Evolutionary conservation across 2,329 filamentous ascomycete genomes (phyloP), one percentile per base, ranked within the genome.

Genomic region (Talaromyces sp.): DNA sequence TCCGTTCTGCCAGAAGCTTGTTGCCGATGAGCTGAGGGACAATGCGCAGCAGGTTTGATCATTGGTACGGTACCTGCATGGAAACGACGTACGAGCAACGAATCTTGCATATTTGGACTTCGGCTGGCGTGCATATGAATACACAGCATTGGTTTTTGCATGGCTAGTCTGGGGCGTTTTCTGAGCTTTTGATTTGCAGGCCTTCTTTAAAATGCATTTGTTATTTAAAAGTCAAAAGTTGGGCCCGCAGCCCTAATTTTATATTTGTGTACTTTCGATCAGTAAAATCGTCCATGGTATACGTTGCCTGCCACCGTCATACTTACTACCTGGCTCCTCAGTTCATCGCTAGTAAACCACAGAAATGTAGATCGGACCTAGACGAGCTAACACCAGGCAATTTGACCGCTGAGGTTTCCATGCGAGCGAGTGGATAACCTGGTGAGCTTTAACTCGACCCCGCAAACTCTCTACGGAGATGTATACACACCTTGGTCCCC

Each of bases 1-100:
- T 65, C 63, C 66, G 3, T 74, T 74, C 54, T 74, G 73, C 59
- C 72, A 72, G 60, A 67, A 67, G 46, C 59, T 74, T 59, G 40
- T 59, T 35, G 57, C 37, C 42, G 54, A n/a, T 42, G 54, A 25
- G 18, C 35, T 40, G 8, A 28, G 18, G 5, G 54, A 1, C 16
- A 14, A 14, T 31, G 21, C 4, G 21, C 21, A 28, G 54, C 54
- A 42, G 16, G 54, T 57, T 25, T 57, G 18, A 42, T 28, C 28
- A 28, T 28, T 3, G 28, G 28, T 6, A 28, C 2, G n/a, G n/a
- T n/a, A 18, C 39, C 23, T 39, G 33, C 33, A 25, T 57, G 54
- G 12, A 50, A 46, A 50, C 25, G 46, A 50, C 8, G 46, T 28
- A 48, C 25, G 46, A 50, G 14, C 11, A 40, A 57, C 21, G 50